Conservation (phyloP, 2,329 filamentous ascomycete genomes). For the Colletotrichum higginsianum region DNA sequence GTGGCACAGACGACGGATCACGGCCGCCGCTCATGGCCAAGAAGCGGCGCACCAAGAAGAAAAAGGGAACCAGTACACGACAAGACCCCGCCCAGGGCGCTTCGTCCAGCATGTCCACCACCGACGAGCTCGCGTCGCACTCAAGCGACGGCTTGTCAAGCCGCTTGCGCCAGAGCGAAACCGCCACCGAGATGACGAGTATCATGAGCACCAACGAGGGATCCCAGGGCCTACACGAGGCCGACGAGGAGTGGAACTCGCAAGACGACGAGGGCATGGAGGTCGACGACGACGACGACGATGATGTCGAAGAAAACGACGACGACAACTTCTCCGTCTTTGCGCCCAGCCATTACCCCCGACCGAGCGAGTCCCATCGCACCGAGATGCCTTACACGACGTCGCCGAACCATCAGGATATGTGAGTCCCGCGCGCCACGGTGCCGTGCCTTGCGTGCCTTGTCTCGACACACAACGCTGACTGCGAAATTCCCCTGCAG, state of each 20-base stretch:
- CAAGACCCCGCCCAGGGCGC: conserved; percentile 40
- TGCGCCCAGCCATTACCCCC: conserved; percentile 57
- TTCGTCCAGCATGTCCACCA: conserved; percentile 49
- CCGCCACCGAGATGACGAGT: conserved; percentile 56
- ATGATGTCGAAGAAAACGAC: conserved; percentile 58
- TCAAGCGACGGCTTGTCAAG: conserved; percentile 53
- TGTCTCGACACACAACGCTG: conserved; percentile 42
- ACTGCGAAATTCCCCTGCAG: conserved; percentile 46
- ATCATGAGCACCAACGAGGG: conserved; percentile 54
- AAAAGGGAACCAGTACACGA: conserved; percentile 46
- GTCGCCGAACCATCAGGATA: conserved; percentile 52
- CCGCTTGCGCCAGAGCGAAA: conserved; percentile 52
- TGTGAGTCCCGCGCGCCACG: conserved; percentile 54
- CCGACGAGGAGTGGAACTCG: conserved; percentile 43
- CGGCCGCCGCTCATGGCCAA: conserved; percentile 53
- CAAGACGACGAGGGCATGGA: conserved; percentile 43
- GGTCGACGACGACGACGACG: conserved; percentile 54
- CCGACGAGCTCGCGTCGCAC: conserved; percentile 50
- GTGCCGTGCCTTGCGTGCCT: background rate
- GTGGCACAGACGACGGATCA: conserved; percentile 41
- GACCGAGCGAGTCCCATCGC: conserved; percentile 52
- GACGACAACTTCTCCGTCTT: conserved; percentile 61
- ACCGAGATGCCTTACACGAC: conserved; percentile 52
- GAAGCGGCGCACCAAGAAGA: conserved; percentile 50
- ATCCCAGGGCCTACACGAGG: conserved; percentile 44